phyloP scores from a whole-genome alignment of 73 alveolate genomes.

The Durusdinium trenchii region DNA sequence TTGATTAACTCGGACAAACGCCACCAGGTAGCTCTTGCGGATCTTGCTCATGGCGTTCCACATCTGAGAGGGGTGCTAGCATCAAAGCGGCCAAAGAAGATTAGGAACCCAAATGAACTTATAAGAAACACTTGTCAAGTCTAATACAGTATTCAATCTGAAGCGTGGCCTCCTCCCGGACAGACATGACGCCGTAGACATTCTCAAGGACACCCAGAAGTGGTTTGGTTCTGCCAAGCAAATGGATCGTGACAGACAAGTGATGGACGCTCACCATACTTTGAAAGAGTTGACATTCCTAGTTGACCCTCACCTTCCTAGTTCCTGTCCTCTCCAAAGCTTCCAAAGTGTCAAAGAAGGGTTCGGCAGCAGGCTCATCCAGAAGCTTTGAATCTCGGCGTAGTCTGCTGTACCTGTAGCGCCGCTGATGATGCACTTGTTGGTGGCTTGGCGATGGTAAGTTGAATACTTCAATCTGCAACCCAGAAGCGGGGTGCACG shows the following conservation, averaged over 20 bases:
- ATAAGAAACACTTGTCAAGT: neutral
- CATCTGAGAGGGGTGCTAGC: neutral
- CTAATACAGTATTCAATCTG: too few relatives aligned
- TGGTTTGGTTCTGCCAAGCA: neutral
- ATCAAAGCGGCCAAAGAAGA: neutral
- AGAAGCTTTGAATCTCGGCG: neutral
- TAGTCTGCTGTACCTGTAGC: neutral
- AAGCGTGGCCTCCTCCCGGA: neutral
- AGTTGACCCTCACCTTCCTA: neutral
- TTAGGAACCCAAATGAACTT: neutral
- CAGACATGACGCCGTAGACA: conserved; percentile 26
- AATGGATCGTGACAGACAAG: too few relatives aligned
- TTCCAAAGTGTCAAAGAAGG: neutral
- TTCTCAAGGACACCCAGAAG: neutral
- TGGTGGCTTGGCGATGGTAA: neutral
- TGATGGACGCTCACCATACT: neutral
- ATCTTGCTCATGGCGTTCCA: neutral
- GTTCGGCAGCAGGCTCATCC: neutral
- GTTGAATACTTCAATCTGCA: neutral
- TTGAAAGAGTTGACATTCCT: neutral
- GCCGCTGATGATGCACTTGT: neutral
- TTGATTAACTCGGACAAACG: neutral
- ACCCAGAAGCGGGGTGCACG: neutral
- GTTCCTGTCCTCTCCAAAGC: conserved; percentile 26
- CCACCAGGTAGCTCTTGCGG: neutral